These are phyloP conservation scores for Morella rubra DNA, from an alignment of 306 rosid species.

Conservation along the genomic window DNA sequence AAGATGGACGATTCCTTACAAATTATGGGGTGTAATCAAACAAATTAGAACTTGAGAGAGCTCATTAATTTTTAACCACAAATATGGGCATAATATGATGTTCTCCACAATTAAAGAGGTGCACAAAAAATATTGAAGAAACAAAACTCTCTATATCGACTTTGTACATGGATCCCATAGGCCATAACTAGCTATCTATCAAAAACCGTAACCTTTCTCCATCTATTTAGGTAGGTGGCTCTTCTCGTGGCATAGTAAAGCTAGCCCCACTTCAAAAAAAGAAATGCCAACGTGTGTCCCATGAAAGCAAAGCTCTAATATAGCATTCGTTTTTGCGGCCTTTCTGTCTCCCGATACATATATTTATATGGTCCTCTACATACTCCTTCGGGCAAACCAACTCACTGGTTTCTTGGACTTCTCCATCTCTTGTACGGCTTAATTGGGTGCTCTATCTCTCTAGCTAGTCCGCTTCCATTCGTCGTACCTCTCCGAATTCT, in stretches of 20 bases:
- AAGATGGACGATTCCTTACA: too few species aligned
- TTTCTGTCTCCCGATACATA: slow-evolving; percentile 33
- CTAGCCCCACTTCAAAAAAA: slow-evolving; percentile 20
- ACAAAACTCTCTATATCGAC: too few species aligned
- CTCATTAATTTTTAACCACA: too few species aligned
- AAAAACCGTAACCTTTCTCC: slow-evolving; percentile 30
- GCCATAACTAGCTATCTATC: slow-evolving; percentile 5
- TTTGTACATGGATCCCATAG: too few species aligned
- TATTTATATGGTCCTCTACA: slow-evolving; percentile 56
- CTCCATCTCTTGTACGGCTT: not conserved
- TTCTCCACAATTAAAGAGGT: too few species aligned
- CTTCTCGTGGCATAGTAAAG: slow-evolving; percentile 40
- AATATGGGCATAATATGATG: too few species aligned
- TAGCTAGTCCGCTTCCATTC: not conserved
- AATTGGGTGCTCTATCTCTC: not conserved
- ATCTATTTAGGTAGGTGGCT: slow-evolving; percentile 52
- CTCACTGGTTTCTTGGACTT: slow-evolving; percentile 10
- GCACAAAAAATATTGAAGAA: too few species aligned
- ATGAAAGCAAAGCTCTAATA: not conserved
- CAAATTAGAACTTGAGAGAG: too few species aligned
- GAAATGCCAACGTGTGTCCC: not conserved
- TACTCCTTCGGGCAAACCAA: slow-evolving; percentile 45
- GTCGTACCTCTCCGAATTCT: slow-evolving; percentile 23
- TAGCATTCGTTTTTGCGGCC: slow-evolving; percentile 24
- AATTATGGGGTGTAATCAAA: too few species aligned